Evolutionary conservation across 768 basidiomycete species (phyloP), one percentile per base, ranked within the genome.

Genomic region (Crassisporium funariophilum): DNA sequence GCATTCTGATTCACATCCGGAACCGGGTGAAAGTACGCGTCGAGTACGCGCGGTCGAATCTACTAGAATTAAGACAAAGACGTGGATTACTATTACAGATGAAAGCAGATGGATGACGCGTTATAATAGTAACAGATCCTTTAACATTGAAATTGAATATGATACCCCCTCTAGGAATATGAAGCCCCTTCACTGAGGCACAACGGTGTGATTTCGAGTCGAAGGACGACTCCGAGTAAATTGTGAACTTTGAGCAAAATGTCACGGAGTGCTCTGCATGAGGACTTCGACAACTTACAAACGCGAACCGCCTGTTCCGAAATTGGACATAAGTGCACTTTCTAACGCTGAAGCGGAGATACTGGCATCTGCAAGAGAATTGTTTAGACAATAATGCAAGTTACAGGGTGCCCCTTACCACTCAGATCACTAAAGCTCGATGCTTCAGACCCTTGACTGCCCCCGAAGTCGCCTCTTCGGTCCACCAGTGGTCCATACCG

Each of bases 391-490:
- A 41, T 16, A 41, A n/a, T 2, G 33, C 21, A 10, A 17, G 4
- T 17, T 23, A 35, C 31, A 9, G 10, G 9, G 12, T 41, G 12
- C 16, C 21, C 67, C 79, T 58, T 57, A 90, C 91, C 90, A 57
- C 91, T 93, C 35, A 92, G 59, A 59, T 93, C 91, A 58, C 90
- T 92, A 57, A 92, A 91, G 63, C 91, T 79, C 5, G 89, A 91
- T 0, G 88, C 80, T 34, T 84, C 81, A 17, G 88, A 91, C 2
- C 82, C 81, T 40, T 85, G 77, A 52, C 72, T 81, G 54, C 86
- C 86, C 35, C 75, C 75, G 44, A 79, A 74, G 46, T 84, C 81
- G 54, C 78, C 79, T 27, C 63, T 68, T 25, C 72, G 69, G 46
- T 65, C 74, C 41, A 70, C 69, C 44, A 73, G 57, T 23, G 76